A percentile compares a stretch with the other conserved stretches of the same genome.
phyloP scores from a whole-genome alignment of 352 stramenopile genomes.

The Plasmopara muralis region DNA sequence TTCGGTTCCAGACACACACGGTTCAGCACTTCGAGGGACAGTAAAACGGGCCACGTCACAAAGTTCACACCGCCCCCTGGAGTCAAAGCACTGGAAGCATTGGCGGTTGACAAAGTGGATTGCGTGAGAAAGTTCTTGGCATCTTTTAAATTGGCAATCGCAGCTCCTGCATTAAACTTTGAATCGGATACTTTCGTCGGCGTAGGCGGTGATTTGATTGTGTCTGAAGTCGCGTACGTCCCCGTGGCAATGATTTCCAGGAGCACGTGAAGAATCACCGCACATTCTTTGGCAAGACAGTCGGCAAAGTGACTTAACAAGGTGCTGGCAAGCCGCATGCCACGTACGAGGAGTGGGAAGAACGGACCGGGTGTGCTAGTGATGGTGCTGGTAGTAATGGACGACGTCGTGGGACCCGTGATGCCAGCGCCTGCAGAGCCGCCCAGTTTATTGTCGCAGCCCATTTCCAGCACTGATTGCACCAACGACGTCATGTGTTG shows the following conservation, averaged over 20 bases:
- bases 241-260: conserved; percentile 79
- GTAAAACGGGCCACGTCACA: conserved; percentile 77
- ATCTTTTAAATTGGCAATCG: conserved; percentile 41
- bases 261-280: conserved; percentile 50
- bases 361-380: conserved; percentile 32
- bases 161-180: conserved; percentile 29
- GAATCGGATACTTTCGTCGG: conserved; percentile 43
- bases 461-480: conserved; percentile 63
- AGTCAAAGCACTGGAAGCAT: conserved; percentile 10
- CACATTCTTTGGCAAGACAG: conserved; percentile 52
- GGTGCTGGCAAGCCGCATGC: conserved; percentile 74
- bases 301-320: conserved; percentile 76
- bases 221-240: conserved; percentile 47
- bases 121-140: conserved; percentile 63
- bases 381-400: conserved; percentile 31
- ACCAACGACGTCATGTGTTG: conserved; percentile 73
- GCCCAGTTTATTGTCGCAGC: conserved; percentile 42
- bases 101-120: conserved; percentile 23
- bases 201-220: conserved; percentile 43
- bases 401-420: conserved; percentile 23
- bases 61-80: conserved; percentile 42
- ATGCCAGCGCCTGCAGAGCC: conserved; percentile 28
- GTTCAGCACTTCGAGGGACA: conserved; percentile 78
- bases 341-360: conserved; percentile 76
- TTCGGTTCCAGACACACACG: conserved; percentile 55